Percentiles rank a stretch among this genome's conserved stretches.
phyloP scores from a whole-genome alignment of 1,139 yeast species.

The Taiozyma onychis region DNA sequence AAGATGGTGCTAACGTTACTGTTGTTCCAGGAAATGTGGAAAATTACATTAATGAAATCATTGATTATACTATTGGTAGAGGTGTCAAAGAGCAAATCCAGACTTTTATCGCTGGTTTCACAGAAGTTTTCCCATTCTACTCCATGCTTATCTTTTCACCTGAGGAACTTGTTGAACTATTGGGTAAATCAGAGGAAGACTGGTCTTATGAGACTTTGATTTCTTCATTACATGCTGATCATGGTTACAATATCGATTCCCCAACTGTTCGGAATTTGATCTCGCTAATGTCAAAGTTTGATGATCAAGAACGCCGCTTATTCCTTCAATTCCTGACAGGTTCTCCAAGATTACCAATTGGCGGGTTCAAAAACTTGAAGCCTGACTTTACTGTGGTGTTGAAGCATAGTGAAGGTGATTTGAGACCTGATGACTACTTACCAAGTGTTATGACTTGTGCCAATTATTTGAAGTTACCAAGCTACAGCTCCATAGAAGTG shows the following conservation, averaged over 20 bases:
- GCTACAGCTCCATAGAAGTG: slow-evolving; percentile 58
- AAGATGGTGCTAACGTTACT: slow-evolving; percentile 45
- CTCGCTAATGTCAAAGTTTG: slow-evolving; percentile 52
- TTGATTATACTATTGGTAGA: slow-evolving; percentile 54
- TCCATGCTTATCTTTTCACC: slow-evolving; percentile 71
- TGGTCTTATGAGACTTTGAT: slow-evolving; percentile 68
- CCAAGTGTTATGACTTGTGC: slow-evolving; percentile 99
- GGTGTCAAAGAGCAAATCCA: slow-evolving; percentile 65
- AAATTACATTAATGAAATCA: slow-evolving; percentile 49
- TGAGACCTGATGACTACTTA: slow-evolving; percentile 71
- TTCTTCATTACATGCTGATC: slow-evolving; percentile 73
- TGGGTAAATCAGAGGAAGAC: slow-evolving; percentile 79
- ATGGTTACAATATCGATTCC: slow-evolving; percentile 80
- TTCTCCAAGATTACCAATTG: slow-evolving; percentile 87
- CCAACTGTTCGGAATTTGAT: slow-evolving; percentile 54
- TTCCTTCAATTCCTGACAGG: slow-evolving; percentile 91
- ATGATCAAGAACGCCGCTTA: slow-evolving; percentile 50
- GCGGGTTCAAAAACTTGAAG: slow-evolving; percentile 79
- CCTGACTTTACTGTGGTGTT: slow-evolving; percentile 89
- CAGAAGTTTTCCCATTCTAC: slow-evolving; percentile 74
- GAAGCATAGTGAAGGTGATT: slow-evolving; percentile 64
- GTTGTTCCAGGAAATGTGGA: slow-evolving; percentile 54
- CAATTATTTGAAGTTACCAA: slow-evolving; percentile 84
- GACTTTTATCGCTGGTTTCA: slow-evolving; percentile 76
- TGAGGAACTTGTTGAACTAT: slow-evolving; percentile 61